Conservation (phyloP, 108 stramenopile genomes). For the Tribonema minus region DNA sequence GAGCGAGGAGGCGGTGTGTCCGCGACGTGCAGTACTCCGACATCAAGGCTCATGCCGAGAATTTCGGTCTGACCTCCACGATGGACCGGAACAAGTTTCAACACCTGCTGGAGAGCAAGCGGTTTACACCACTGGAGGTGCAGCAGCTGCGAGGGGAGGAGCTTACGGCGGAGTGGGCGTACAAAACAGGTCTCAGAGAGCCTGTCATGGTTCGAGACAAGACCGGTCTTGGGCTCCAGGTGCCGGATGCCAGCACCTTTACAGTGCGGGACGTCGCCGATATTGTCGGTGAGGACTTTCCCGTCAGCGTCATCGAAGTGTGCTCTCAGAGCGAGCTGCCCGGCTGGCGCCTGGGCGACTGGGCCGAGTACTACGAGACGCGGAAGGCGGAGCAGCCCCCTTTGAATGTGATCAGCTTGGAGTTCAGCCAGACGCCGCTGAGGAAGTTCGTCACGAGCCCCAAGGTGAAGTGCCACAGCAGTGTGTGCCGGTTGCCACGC, state of each 20-base stretch:
- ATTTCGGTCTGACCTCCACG: background rate
- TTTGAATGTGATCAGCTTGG: conserved; percentile 57
- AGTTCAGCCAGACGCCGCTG: conserved; percentile 43
- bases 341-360: conserved; percentile 47
- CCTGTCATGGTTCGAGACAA: conserved; percentile 25
- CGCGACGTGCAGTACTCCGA: background rate
- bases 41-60: background rate
- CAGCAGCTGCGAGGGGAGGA: conserved; percentile 11
- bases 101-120: conserved; percentile 17
- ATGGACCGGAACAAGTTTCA: conserved; percentile 33
- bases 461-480: no score
- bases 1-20: background rate
- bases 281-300: conserved; percentile 12
- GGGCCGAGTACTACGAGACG: conserved; percentile 39
- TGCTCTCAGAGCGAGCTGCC: conserved; percentile 49
- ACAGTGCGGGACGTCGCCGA: conserved; percentile 25
- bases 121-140: conserved; percentile 19
- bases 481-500: no score
- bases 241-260: conserved; percentile 9
- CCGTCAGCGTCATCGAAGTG: conserved; percentile 44
- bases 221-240: conserved; percentile 20
- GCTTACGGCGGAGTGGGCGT: conserved; percentile 10
- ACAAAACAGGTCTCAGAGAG: conserved; percentile 32
- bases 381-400: conserved; percentile 20
- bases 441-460: conserved; percentile 15